A percentile compares a stretch with the other conserved stretches of the same genome.
phyloP scores from a whole-genome alignment of 1,284 basidiomycete species.

The Meripilus lineatus region DNA sequence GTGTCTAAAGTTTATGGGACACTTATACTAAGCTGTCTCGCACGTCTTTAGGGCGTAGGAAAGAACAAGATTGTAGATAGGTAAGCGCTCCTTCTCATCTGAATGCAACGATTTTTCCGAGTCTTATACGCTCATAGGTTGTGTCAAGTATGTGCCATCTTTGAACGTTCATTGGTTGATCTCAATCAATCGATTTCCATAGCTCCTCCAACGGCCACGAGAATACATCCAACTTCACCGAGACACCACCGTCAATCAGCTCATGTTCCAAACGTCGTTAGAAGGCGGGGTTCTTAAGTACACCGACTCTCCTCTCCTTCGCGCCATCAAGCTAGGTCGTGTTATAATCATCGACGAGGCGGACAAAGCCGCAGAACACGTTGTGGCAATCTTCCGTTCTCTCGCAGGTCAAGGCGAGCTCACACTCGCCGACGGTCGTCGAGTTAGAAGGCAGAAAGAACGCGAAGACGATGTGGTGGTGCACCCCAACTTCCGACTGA shows the following conservation, averaged over 20 bases:
- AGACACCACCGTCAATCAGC: slow-evolving; percentile 63
- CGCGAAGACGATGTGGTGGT: slow-evolving; percentile 51
- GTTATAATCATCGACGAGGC: slow-evolving; percentile 65
- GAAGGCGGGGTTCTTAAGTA: slow-evolving; percentile 52
- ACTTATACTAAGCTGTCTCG: not conserved
- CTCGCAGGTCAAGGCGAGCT: slow-evolving; percentile 60
- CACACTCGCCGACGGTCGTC: slow-evolving; percentile 54
- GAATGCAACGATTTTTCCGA: not conserved
- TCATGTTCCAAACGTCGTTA: slow-evolving; percentile 62
- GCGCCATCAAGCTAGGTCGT: slow-evolving; percentile 54
- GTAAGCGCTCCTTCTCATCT: slow-evolving; percentile 25
- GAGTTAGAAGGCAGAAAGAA: slow-evolving; percentile 43
- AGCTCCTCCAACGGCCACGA: slow-evolving; percentile 56
- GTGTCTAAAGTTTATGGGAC: not conserved
- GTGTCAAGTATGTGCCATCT: slow-evolving; percentile 41
- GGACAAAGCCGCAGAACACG: slow-evolving; percentile 67
- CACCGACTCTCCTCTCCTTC: slow-evolving; percentile 59
- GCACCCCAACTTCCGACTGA: slow-evolving; percentile 56
- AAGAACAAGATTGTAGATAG: slow-evolving; percentile 68
- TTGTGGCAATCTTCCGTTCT: slow-evolving; percentile 64
- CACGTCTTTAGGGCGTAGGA: slow-evolving; percentile 47
- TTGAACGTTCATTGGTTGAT: not conserved
- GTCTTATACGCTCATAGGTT: slow-evolving; percentile 29
- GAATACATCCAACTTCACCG: slow-evolving; percentile 67
- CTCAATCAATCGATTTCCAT: not conserved